Evolutionary conservation across 805 yeast species (phyloP).

Genomic region (Trichomonascus vanleenenianus): DNA sequence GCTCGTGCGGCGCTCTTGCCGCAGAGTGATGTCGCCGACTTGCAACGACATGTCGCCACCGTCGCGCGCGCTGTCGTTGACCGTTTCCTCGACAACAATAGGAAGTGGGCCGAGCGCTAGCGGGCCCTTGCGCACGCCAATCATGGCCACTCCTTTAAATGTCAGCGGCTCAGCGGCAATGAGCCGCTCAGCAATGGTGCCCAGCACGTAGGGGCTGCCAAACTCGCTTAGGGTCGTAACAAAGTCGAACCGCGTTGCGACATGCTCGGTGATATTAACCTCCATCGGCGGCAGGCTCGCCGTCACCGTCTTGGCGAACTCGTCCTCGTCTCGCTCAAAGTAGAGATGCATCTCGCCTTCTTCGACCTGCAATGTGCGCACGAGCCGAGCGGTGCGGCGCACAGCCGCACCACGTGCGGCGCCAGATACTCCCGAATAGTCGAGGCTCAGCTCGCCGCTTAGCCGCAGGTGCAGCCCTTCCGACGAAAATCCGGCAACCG

Average conservation of each 20-base stretch:
- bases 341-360: conserved; percentile 10
- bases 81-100: conserved; percentile 8
- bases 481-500: conserved; percentile 7
- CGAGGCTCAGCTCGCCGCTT: conserved; percentile 10
- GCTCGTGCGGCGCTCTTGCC: background rate
- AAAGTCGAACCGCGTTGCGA: conserved; percentile 9
- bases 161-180: conserved; percentile 7
- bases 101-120: conserved; percentile 11
- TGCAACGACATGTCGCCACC: conserved; percentile 2
- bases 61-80: conserved; percentile 3
- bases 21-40: conserved; percentile 7
- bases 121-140: conserved; percentile 12
- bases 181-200: conserved; percentile 11
- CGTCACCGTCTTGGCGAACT: conserved; percentile 8
- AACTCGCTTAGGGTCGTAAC: conserved; percentile 14
- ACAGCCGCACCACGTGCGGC: conserved; percentile 5
- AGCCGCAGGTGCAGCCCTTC: conserved; percentile 15
- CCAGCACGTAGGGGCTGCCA: conserved; percentile 14
- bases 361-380: conserved; percentile 6
- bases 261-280: conserved; percentile 7
- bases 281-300: conserved; percentile 14
- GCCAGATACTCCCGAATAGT: conserved; percentile 11
- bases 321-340: conserved; percentile 3
- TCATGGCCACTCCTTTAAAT: conserved; percentile 9
- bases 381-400: conserved; percentile 4